Evolutionary conservation across 108 stramenopile species (phyloP), one percentile per base, ranked within the genome.

Genomic region (Epithemia pelagica): DNA sequence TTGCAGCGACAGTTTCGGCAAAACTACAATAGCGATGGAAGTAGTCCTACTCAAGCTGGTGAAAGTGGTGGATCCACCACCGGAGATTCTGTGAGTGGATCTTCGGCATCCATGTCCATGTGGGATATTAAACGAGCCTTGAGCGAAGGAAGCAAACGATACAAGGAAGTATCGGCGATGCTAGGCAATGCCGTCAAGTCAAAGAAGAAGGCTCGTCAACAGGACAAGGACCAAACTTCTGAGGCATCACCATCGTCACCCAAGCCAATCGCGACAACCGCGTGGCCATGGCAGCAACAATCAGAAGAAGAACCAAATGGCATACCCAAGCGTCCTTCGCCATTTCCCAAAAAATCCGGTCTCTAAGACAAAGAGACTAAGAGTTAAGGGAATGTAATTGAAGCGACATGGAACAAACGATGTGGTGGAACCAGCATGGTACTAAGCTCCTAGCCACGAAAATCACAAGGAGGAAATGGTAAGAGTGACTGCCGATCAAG

Each of bases 101-200:
- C n/a, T n/a, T 58, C 56, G 15, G 7, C 56, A 23, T 5, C 21
- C 56, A 58, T 27, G 25, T 23, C 22, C 18, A 7, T 21, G 25
- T 58, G 56, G 56, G 26, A 58, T 58, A 58, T 22, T 3, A 61
- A 61, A 46, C 62, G 62, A 25, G 62, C 62, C 62, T 22, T 63
- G 21, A 33, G 32, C 3, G 62, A 63, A 63, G 62, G 62, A 1
- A 31, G n/a, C 8, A 28, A 30, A 37, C 62, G 62, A 7, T 63
- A 33, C 46, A 63, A 63, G 31, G 62, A 63, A 28, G 30, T 63
- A 32, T 37, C 62, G 7, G 30, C 62, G 1, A 63, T 63, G 62
- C 33, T 63, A 3, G 61, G 61, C 3, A 46, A 15, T 46, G 37
- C 37, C 37, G 37, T 46, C 10, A 10, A 5, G 10, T 10, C 10